A percentile compares a stretch with the other conserved stretches of the same genome.
phyloP scores from a whole-genome alignment of 352 stramenopile genomes.

The Halophytophthora batemanensis region DNA sequence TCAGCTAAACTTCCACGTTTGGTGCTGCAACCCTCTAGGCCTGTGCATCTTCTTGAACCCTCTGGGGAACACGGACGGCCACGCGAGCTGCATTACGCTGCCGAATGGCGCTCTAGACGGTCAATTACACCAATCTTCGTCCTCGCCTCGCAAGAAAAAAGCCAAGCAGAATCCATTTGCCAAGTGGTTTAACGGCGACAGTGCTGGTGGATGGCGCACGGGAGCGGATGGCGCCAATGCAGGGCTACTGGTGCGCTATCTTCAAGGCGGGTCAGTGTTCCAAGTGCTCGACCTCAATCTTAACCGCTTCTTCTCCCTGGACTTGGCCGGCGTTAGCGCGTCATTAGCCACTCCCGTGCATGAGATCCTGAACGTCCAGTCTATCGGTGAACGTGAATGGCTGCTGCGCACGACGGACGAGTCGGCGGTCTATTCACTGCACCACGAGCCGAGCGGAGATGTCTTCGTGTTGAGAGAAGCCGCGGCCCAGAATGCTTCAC shows the following conservation, averaged over 20 bases:
- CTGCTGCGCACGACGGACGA: constrained; percentile 44
- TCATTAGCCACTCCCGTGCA: constrained; percentile 6
- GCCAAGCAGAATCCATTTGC: constrained; percentile 40
- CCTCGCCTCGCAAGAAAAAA: constrained; percentile 2
- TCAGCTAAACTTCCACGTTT: not conserved
- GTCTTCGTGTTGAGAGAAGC: constrained; percentile 35
- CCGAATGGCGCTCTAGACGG: constrained; percentile 53
- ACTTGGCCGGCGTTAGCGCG: constrained; percentile 22
- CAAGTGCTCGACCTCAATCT: constrained; percentile 47
- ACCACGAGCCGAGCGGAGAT: constrained; percentile 11
- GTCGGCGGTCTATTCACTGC: constrained; percentile 28
- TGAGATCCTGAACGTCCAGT: constrained; percentile 39
- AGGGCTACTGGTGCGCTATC: constrained; percentile 39
- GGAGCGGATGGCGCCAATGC: constrained; percentile 23
- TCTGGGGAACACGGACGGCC: constrained; percentile 33
- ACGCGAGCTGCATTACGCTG: constrained; percentile 47
- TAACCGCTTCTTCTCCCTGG: constrained; percentile 46
- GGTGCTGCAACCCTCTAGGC: constrained; percentile 15
- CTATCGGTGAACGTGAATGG: constrained; percentile 39
- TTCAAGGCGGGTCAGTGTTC: constrained; percentile 50
- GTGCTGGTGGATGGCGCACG: constrained; percentile 17
- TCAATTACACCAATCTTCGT: constrained; percentile 26
- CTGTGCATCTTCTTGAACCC: constrained; percentile 48
- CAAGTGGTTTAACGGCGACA: constrained; percentile 40
- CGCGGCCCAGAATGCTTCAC: constrained; percentile 3